Evolutionary conservation across 2,329 filamentous ascomycete species (phyloP).

Genomic region (Coniosporium tulheliwenetii): DNA sequence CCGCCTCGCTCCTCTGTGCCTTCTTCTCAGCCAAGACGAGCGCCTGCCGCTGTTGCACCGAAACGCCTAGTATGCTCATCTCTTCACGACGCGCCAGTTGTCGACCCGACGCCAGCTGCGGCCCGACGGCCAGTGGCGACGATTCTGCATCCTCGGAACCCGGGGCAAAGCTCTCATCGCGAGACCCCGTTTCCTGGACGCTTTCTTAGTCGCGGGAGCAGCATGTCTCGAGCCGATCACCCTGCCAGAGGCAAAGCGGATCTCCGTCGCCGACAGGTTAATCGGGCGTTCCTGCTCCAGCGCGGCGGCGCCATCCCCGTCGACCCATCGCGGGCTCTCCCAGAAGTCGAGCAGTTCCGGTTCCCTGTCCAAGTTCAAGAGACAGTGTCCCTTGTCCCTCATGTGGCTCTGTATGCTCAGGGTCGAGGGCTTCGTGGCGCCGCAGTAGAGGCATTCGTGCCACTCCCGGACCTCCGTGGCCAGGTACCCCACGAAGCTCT

Average conservation of each 20-base stretch:
- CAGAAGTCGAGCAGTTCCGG: conserved; percentile 19
- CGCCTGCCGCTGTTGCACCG: conserved; percentile 7
- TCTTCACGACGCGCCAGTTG: conserved; percentile 7
- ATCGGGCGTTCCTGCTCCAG: conserved; percentile 2
- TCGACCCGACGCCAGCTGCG: conserved; percentile 2
- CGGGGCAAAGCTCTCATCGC: conserved; percentile 1
- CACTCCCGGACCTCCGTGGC: conserved; percentile 11
- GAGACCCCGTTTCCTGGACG: conserved; percentile 1
- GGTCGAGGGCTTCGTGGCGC: conserved; percentile 10
- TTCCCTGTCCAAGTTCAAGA: conserved; percentile 15
- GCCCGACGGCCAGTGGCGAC: background rate
- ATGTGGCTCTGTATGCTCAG: conserved; percentile 17
- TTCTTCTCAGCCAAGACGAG: conserved; percentile 9
- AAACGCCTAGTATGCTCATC: conserved; percentile 7
- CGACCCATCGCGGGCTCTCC: conserved; percentile 8
- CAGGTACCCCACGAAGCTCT: conserved; percentile 16
- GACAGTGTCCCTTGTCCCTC: conserved; percentile 19
- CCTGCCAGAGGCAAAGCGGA: conserved; percentile 4
- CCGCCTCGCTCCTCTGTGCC: conserved; percentile 8
- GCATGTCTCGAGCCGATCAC: conserved; percentile 4
- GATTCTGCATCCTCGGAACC: conserved; percentile 2
- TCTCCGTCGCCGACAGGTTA: conserved; percentile 4
- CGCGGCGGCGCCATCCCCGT: conserved; percentile 1
- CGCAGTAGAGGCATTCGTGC: conserved; percentile 21
- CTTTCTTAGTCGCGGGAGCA: conserved; percentile 1